phyloP scores from a whole-genome alignment of 1,284 basidiomycete species.

The Melampsora americana region DNA sequence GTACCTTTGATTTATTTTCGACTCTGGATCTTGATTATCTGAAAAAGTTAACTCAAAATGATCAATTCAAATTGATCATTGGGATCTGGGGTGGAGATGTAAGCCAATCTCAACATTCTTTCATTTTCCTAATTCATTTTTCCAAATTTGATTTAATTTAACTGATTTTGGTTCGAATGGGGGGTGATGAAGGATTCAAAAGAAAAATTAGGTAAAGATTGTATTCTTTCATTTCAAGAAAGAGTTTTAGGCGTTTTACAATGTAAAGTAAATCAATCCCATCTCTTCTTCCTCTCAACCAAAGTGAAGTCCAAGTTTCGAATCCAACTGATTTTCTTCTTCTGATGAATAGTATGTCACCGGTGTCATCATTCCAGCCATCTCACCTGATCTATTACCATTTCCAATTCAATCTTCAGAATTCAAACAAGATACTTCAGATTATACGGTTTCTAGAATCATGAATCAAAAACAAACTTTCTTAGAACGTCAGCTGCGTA shows the following conservation, averaged over 20 bases:
- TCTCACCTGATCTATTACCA: not conserved
- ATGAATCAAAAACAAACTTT: slow-evolving; percentile 7
- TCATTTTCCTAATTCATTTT: too few relatives aligned
- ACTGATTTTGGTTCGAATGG: not conserved
- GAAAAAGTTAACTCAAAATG: slow-evolving; percentile 15
- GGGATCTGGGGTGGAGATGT: slow-evolving; percentile 38
- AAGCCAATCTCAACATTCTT: not conserved
- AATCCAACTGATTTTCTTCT: not conserved
- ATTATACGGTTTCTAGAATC: slow-evolving; percentile 3
- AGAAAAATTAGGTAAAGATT: slow-evolving; percentile 18
- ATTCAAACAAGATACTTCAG: slow-evolving; percentile 6
- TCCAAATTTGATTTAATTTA: not conserved
- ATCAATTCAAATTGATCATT: slow-evolving; percentile 8
- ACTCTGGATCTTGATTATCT: slow-evolving; percentile 13
- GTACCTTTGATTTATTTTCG: slow-evolving; percentile 35
- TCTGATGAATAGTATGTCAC: slow-evolving; percentile 12
- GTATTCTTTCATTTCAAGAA: slow-evolving; percentile 34
- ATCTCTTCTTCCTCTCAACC: not conserved
- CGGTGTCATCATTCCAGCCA: slow-evolving; percentile 16
- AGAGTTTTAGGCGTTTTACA: slow-evolving; percentile 24
- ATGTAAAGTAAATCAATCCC: slow-evolving; percentile 18
- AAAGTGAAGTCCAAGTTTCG: too few relatives aligned
- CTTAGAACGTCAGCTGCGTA: slow-evolving; percentile 13
- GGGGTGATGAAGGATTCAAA: slow-evolving; percentile 9
- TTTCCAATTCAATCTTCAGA: not conserved